Base-by-base conservation (phyloP, 495 filamentous ascomycete genomes). In the Viridothelium virens region DNA sequence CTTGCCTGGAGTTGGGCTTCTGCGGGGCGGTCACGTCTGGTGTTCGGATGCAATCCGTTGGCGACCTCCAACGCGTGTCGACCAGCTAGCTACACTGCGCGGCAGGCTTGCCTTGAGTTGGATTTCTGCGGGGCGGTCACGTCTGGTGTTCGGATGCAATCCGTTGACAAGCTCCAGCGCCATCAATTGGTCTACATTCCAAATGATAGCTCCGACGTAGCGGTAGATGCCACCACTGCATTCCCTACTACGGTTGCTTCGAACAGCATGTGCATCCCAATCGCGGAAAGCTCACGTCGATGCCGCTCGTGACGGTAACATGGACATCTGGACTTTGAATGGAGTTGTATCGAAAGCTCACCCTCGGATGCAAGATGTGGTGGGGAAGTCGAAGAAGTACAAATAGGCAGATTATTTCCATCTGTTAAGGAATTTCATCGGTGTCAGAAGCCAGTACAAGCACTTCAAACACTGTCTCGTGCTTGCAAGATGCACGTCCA, bases 291-390 rank as follows among this genome's bases (percentile, higher is more conserved):
- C n/a, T 53, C 53, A 36, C 31, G 6, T 36, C 18, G 7, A 6
- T 36, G 53, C 18, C 36, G 14, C 53, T 59, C 53, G 53, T 59
- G 53, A 59, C 31, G 53, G 53, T 59, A 59, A 59, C 53, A 59
- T 59, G 53, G 36, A 14, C 53, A 59, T 59, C 31, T 36, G n/a
- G 14, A 59, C 31, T n/a, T 53, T 5, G 3, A 31, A 5, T 9
- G 18, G 9, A 31, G 18, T 10, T 33, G n/a, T 59, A 5, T 36
- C 1, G n/a, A 6, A 53, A 18, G n/a, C 53, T n/a, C 18, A 14
- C 36, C 25, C 31, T 36, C 18, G 6, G 31, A 59, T 36, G 18
- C 31, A 59, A 36, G 36, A 31, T 31, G 36, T 34, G n/a, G 6
- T 18, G 25, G 53, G 11, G 53, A 10, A 14, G n/a, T 36, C 14